Conservation (phyloP, 1,284 basidiomycete species). For the Coniferiporia weirii region DNA sequence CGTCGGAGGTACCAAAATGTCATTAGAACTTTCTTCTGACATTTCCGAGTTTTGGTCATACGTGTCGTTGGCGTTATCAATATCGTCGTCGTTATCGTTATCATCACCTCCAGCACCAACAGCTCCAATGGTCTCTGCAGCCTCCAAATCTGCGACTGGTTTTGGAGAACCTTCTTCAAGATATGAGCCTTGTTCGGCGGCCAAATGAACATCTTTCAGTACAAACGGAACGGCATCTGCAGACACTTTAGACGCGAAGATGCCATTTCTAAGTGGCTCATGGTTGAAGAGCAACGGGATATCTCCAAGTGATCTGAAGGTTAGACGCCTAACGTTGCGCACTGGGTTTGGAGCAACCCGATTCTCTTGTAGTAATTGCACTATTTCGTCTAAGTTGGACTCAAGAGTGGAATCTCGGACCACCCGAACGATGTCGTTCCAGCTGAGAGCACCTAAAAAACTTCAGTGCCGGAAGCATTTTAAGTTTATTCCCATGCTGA, state of each 20-base stretch:
- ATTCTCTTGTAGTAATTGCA: slow-evolving; percentile 3
- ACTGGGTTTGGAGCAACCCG: background rate
- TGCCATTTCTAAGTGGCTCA: background rate
- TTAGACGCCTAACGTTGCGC: background rate
- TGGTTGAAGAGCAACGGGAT: background rate
- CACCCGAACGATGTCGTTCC: background rate
- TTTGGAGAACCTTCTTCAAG: background rate
- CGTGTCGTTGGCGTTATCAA: background rate
- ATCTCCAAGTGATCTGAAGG: background rate
- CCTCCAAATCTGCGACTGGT: background rate
- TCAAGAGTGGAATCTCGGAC: background rate
- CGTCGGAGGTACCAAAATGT: background rate
- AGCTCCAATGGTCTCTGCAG: too few species aligned
- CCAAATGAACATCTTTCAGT: background rate
- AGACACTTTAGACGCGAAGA: background rate
- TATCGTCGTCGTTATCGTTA: background rate
- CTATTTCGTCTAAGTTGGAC: slow-evolving; percentile 4
- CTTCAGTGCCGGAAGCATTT: background rate
- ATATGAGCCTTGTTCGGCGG: background rate
- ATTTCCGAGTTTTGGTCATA: background rate
- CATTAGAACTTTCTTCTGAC: background rate
- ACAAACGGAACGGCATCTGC: background rate
- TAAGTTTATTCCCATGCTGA: background rate
- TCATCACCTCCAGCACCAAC: too few species aligned
- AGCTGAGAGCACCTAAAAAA: background rate